Evolutionary conservation across 2,329 filamentous ascomycete genomes (phyloP), one percentile per base, ranked within the genome.

Genomic region (Beauveria scarabaeidicola): DNA sequence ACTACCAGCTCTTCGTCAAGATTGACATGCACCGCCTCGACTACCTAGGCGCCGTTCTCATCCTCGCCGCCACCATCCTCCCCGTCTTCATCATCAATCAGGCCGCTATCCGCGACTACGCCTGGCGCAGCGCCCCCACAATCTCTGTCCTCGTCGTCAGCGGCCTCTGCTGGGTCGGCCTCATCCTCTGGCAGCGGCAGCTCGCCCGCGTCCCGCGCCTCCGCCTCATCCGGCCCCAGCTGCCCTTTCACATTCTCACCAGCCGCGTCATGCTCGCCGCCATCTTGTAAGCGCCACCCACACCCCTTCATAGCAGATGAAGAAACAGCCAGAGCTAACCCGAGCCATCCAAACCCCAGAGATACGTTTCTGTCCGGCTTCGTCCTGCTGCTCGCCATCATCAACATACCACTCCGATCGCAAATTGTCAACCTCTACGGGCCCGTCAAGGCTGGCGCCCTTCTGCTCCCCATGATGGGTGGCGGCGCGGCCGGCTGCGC

Each of bases 71-170:
- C 19, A 65, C 65, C 2, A 62, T 66, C 11, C 60, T 67, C 7
- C 63, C 65, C 17, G 65, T 67, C 36, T 67, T 67, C 59, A 64
- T 64, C 47, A 60, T 66, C 25, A 65, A 67, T 56, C 61, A 65
- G 47, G 63, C 57, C 13, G 62, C 63, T 23, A 62, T 63, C 44
- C 60, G 60, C 46, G 63, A 63, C 25, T 66, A 66, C 41, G 57
- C 61, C 40, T 66, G 65, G 65, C 41, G 54, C 50, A 65, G 64
- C 58, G 57, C 54, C 5, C 58, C 61, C 1, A 66, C 65, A 15
- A 63, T 66, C 11, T 40, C 54, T 32, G 43, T 66, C 17, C 59
- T 66, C 23, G 60, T 61, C 44, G 15, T 65, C 23, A 29, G 52
- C 38, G 64, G 63, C 23, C 51, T 64, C 6, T 61, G 60, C 43